phyloP scores from a whole-genome alignment of 2,329 filamentous ascomycete genomes.

The Phialophora macrospora region DNA sequence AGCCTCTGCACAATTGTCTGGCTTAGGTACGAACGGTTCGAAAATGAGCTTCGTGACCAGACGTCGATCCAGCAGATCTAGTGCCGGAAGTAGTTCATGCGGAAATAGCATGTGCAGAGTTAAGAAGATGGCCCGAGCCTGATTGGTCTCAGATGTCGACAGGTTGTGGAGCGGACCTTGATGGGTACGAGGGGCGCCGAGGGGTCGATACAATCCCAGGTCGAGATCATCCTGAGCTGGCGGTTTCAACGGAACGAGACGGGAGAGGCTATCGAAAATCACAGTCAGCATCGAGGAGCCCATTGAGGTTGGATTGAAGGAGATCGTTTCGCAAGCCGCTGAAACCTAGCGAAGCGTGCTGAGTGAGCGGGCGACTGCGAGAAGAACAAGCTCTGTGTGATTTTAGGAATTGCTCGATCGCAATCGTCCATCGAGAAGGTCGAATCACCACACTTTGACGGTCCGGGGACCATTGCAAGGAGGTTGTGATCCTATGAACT shows the following conservation, averaged over 20 bases:
- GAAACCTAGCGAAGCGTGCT: not conserved
- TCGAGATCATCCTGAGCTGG: not conserved
- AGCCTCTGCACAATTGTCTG: not conserved
- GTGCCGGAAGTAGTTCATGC: slow-evolving; percentile 75
- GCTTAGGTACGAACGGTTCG: not conserved
- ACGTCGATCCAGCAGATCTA: slow-evolving; percentile 82
- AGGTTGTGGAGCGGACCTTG: slow-evolving; percentile 18
- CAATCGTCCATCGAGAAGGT: not conserved
- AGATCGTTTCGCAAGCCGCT: not conserved
- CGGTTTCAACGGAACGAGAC: not conserved
- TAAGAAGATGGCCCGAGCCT: slow-evolving; percentile 59
- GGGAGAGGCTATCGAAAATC: not conserved
- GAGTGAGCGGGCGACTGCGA: not conserved
- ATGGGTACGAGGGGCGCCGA: not conserved
- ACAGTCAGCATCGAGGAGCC: not conserved
- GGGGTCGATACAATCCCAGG: not conserved
- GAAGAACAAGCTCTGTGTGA: not conserved
- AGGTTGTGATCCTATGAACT: not conserved
- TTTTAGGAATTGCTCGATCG: not conserved
- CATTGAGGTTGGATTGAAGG: not conserved
- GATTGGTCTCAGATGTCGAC: slow-evolving; percentile 8
- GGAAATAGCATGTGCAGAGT: slow-evolving; percentile 87
- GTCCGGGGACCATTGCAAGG: too few relatives aligned
- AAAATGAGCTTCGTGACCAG: slow-evolving; percentile 66
- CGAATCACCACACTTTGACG: not conserved